Base-by-base conservation (phyloP, 2,329 filamentous ascomycete species). In the Karstenula rhodostoma region DNA sequence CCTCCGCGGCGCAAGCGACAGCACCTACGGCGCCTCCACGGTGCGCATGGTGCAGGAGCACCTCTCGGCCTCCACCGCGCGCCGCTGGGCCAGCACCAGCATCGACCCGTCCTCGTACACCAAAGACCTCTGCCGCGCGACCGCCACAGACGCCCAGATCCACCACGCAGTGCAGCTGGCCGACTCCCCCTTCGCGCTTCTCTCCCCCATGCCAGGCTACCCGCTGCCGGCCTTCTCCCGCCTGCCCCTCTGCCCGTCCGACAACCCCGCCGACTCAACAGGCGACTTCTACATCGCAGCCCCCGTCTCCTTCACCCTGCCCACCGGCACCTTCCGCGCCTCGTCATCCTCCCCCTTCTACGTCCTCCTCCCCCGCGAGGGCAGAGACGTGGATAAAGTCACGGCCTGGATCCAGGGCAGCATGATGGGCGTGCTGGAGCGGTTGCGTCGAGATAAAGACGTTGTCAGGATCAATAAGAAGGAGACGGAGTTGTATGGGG, bases 341-440 rank as follows among this genome's bases (percentile, higher is more conserved):
- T 33, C 42, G 1, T 53, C 63, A 5, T 53, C 67, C 1, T 62
- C 72, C 1, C 59, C 61, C 1, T 69, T 74, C 27, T 57, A 69
- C 50, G 35, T 77, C 22, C 53, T 73, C 1, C 37, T 76, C 19
- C 71, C 73, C 0, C 47, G 61, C 2, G 22, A 52, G 0, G 54
- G 53, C 0, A 23, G 69, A 8, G 59, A 63, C 19, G 42, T 59
- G 1, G 66, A 68, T 0, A 72, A 67, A 25, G 59, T 72, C 5
- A 73, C 68, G 3, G 63, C 59, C 25, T 57, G 65, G 13, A 65
- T 74, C 2, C 73, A 74, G 19, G 73, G 72, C 15, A 64, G 68
- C 1, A 73, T 77, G 69, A 73, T 73, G 68, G 72, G 63, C 4
- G 72, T 75, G 3, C 63, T 77, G 2, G 68, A 73, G 55, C 62